Base-by-base conservation (phyloP, 306 rosid species). In the Glycine tomentella region DNA sequence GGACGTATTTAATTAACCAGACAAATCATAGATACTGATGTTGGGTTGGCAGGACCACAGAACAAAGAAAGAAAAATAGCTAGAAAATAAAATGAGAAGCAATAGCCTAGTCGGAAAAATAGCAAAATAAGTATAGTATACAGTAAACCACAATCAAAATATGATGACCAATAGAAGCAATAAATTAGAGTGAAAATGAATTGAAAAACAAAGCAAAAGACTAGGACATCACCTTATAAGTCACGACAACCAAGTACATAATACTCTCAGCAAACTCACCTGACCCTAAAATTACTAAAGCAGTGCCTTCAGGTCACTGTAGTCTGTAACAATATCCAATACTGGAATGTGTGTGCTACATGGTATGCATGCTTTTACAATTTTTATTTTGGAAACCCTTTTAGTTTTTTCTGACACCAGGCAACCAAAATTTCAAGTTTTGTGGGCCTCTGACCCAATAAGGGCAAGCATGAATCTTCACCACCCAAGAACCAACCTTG, bases 11-110 rank as follows among this genome's bases (percentile, higher is more conserved):
- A 25, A 82, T 72, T 44, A 72, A 13, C 42, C 53, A 8, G 51
- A 58, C 13, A 75, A 38, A 59, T 31, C 72, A 74, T 14, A 75
- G 9, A 67, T 25, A 74, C 76, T 9, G 8, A 62, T 42, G 12
- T 10, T 25, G 69, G 46, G 69, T 69, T 8, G 52, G 17, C 12
- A 80, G 34, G 33, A 33, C 20, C 69, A 13, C 7, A 34, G 12
- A 50, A 56, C 15, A 6, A 70, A 57, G 2, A 25, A 25, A 25
- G 31, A 40, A 44, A 49, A 38, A 38, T 13, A 67, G 10, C 9
- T 42, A 38, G 31, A 25, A 56, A 56, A 57, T 16, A 9, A 52
- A 78, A 57, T 58, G 51, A 4, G 52, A 52, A 83, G 69, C 42
- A 63, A 63, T 61, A 40, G 45, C 44, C 20, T 50, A 38, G 40